A percentile compares a stretch with the other conserved stretches of the same genome.
These are phyloP conservation scores for Cylindrodendrum hubeiense DNA, from an alignment of 2,329 filamentous ascomycete species.

Conservation along the genomic window DNA sequence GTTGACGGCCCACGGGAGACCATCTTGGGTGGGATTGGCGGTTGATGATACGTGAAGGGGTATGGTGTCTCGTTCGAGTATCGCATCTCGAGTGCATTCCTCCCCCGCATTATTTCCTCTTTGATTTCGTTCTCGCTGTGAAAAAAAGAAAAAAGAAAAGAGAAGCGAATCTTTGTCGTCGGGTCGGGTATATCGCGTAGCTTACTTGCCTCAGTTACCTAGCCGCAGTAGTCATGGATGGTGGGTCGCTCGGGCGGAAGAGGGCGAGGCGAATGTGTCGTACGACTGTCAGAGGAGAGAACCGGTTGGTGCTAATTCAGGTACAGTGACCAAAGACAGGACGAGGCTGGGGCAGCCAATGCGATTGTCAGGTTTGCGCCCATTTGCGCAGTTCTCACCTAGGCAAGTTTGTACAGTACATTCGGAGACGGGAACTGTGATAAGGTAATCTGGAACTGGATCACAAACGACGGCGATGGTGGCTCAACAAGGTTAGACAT, in stretches of 20 bases:
- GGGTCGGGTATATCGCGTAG: not conserved
- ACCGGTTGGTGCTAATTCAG: conserved; percentile 7
- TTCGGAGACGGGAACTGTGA: not conserved
- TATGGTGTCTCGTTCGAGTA: not conserved
- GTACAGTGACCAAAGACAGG: not conserved
- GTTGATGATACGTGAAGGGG: not conserved
- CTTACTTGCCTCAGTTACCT: conserved; percentile 5
- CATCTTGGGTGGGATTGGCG: not conserved
- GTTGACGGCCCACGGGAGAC: not conserved
- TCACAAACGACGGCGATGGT: conserved; percentile 6
- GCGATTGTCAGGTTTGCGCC: not conserved
- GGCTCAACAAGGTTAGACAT: conserved; percentile 18
- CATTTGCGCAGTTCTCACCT: not conserved
- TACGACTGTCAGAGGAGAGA: conserved; percentile 15
- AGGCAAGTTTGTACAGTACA: not conserved
- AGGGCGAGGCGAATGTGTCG: conserved; percentile 15
- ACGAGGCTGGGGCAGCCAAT: not conserved
- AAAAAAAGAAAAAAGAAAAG: too few species aligned
- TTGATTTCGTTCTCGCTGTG: not conserved
- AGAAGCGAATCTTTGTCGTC: not conserved
- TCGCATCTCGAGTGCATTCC: not conserved
- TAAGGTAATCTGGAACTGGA: not conserved
- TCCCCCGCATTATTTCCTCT: not conserved
- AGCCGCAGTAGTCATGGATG: conserved; percentile 7
- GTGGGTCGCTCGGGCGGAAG: conserved; percentile 13